Base-by-base conservation (phyloP, 2,329 filamentous ascomycete species). In the Xylaria sp. region DNA sequence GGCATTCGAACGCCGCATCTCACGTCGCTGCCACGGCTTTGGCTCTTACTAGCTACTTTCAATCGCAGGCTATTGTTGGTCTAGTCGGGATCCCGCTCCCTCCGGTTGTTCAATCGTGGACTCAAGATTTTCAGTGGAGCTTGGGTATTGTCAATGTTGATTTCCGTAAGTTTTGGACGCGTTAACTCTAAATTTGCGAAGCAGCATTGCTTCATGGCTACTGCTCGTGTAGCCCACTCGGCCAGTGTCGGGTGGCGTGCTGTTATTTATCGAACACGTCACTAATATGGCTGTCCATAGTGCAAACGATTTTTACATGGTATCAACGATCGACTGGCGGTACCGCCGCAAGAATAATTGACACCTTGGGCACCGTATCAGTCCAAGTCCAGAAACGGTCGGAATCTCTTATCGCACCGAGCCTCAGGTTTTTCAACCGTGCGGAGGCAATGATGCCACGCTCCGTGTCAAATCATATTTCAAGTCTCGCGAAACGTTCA, bases 51-150 rank as follows among this genome's bases (percentile, higher is more conserved):
- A 89, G 91, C 69, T 97, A 96, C 81, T 97, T 97, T 86, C 95
- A 98, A 81, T 90, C 93, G 4, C 94, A 97, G 81, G 94, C 95
- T 30, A 93, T 97, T 80, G 85, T 97, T 75, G 94, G 94, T 71
- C 90, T 97, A 80, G 93, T 91, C 62, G 88, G 91, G 23, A 91
- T 97, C 15, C 85, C 86, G 53, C 87, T 97, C 62, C 95, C 95
- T 10, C 95, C 95, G 0, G 92, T 97, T 69, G 95, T 97, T 62
- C 87, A 92, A 76, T 87, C 94, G 0, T 98, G 95, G 95, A 97
- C 94, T 1, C 94, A 97, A 82, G 95, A 97, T 81, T 97, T 98
- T 83, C 92, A 97, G 78, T 98, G 95, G 95, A 97, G 91, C 76
- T 96, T 98, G 93, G 95, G 95, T 74, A 94, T 98, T 75, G 97